Evolutionary conservation across 805 yeast genomes (phyloP).

Genomic region (Ogataea salicorniae): DNA sequence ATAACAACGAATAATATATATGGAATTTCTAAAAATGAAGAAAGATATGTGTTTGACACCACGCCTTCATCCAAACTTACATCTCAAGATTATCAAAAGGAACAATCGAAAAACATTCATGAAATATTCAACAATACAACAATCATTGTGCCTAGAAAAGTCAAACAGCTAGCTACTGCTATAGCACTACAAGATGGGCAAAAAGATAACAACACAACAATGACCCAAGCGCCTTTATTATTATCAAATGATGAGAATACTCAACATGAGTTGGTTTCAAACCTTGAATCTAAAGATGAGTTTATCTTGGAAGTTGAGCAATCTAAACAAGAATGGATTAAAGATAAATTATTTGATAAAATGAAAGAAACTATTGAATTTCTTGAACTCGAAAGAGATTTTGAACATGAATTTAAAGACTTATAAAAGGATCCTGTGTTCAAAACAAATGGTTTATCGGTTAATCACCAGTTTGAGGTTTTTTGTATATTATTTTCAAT

Average conservation of each 20-base stretch:
- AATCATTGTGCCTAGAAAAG: neutral
- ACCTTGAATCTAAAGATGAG: neutral
- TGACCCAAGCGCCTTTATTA: no score
- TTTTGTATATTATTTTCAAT: no score
- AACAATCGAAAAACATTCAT: neutral
- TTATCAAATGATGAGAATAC: no score
- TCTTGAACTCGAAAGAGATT: slow-evolving; percentile 19
- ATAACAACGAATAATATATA: slow-evolving; percentile 1
- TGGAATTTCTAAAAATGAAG: neutral
- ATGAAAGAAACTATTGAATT: slow-evolving; percentile 15
- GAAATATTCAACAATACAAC: slow-evolving; percentile 3
- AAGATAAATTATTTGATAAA: slow-evolving; percentile 8
- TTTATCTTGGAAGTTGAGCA: neutral
- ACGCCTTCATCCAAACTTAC: neutral
- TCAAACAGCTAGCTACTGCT: neutral
- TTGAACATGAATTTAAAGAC: slow-evolving; percentile 3
- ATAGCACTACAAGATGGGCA: no score
- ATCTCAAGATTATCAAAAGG: neutral
- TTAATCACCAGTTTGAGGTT: no score
- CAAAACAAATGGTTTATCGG: no score
- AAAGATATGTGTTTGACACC: slow-evolving; percentile 1
- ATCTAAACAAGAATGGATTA: slow-evolving; percentile 11
- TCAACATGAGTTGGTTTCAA: no score
- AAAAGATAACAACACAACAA: no score
- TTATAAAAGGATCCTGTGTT: neutral